These are phyloP conservation scores for Chytriomyces confervae DNA, from an alignment of 192 early-diverging fungal species.

Conservation along the genomic window DNA sequence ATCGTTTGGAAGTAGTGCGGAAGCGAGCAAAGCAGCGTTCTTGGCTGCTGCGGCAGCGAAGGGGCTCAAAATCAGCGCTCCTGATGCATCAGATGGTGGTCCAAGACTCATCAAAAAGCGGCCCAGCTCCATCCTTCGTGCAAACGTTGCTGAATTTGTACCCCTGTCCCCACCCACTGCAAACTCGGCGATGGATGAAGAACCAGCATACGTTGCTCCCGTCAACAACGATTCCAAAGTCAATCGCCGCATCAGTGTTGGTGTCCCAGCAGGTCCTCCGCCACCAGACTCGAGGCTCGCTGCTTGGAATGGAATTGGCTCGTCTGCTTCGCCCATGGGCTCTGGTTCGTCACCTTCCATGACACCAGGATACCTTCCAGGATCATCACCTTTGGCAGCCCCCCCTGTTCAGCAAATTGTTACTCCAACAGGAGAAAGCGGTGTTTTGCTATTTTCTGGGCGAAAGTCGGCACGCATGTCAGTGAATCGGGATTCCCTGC, in stretches of 20 bases:
- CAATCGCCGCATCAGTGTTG: slow-evolving; percentile 34
- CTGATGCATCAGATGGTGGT: background rate
- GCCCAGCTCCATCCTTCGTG: slow-evolving; percentile 30
- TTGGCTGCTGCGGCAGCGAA: slow-evolving; percentile 40
- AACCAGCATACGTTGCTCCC: slow-evolving; percentile 21
- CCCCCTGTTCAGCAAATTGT: slow-evolving; percentile 7
- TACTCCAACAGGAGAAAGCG: slow-evolving; percentile 34
- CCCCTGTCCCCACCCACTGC: slow-evolving; percentile 14
- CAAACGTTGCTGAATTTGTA: slow-evolving; percentile 29
- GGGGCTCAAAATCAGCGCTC: slow-evolving; percentile 34
- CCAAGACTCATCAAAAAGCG: slow-evolving; percentile 18
- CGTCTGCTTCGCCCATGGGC: slow-evolving; percentile 19
- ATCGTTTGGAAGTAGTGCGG: slow-evolving; percentile 1
- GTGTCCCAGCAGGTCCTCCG: slow-evolving; percentile 33
- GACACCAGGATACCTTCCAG: background rate
- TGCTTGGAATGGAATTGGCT: slow-evolving; percentile 11
- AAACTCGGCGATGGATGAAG: background rate
- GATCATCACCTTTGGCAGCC: slow-evolving; percentile 12
- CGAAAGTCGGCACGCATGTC: slow-evolving; percentile 42
- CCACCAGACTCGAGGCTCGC: slow-evolving; percentile 8
- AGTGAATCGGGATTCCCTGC: background rate
- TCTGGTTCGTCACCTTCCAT: background rate
- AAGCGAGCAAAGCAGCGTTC: slow-evolving; percentile 33
- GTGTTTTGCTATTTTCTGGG: slow-evolving; percentile 51
- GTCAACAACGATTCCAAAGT: background rate